phyloP scores from a whole-genome alignment of 352 stramenopile genomes.

The Phytophthora cactorum region DNA sequence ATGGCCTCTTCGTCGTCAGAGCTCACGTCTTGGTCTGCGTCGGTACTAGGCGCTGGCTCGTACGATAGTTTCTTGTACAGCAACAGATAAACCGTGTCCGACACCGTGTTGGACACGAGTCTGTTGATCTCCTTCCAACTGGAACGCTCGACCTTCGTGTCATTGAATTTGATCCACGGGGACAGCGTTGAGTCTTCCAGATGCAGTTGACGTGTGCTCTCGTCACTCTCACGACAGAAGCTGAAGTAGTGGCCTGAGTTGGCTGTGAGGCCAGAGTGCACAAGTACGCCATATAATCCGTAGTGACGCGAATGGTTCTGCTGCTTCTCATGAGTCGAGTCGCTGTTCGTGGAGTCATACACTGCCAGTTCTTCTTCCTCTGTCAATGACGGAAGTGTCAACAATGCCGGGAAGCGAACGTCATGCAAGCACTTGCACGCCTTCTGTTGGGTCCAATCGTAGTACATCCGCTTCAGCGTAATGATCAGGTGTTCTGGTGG shows the following conservation, averaged over 20 bases:
- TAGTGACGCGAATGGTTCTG: conserved; percentile 65
- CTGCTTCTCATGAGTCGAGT: conserved; percentile 27
- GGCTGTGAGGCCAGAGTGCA: conserved; percentile 88
- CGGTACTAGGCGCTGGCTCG: conserved; percentile 22
- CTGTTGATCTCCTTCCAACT: conserved; percentile 86
- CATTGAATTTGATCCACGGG: conserved; percentile 93
- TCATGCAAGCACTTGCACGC: conserved; percentile 89
- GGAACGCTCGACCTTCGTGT: conserved; percentile 81
- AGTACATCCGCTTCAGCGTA: conserved; percentile 91
- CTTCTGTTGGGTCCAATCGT: conserved; percentile 90
- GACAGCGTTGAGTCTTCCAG: conserved; percentile 76
- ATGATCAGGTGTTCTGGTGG: conserved; percentile 86
- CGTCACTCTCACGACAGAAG: conserved; percentile 85
- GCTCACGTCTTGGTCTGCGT: conserved; percentile 15
- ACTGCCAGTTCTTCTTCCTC: conserved; percentile 56
- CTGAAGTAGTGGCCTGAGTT: conserved; percentile 94
- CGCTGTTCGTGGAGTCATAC: conserved; percentile 16
- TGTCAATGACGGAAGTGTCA: conserved; percentile 73
- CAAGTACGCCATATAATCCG: conserved; percentile 89
- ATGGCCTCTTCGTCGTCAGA: conserved; percentile 81
- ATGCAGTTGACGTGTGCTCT: conserved; percentile 73
- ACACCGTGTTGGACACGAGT: conserved; percentile 80
- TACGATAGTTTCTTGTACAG: conserved; percentile 90
- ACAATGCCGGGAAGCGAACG: conserved; percentile 71
- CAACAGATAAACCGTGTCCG: conserved; percentile 89